Conservation (phyloP, 179 eudicot genomes). For the Drosera spatulata region DNA sequence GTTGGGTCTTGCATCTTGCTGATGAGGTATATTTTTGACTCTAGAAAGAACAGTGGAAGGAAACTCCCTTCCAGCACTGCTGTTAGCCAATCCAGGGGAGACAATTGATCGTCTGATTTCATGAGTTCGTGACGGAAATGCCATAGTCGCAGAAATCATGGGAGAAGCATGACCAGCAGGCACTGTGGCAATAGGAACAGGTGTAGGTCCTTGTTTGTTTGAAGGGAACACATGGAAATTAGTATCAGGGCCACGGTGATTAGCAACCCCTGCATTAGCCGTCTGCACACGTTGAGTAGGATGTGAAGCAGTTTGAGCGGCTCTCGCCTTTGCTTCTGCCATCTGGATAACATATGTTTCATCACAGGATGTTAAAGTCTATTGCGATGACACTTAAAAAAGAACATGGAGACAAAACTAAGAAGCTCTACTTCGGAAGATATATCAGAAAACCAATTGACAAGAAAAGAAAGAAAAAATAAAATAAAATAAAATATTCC, state of each 20-base stretch:
- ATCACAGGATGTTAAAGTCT: neutral
- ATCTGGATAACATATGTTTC: constrained; percentile 31
- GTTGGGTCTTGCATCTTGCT: constrained; percentile 49
- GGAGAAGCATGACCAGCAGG: constrained; percentile 28
- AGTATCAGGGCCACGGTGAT: constrained; percentile 25
- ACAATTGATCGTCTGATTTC: constrained; percentile 36
- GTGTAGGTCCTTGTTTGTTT: constrained; percentile 38
- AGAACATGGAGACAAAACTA: neutral
- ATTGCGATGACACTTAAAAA: neutral
- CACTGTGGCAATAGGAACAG: constrained; percentile 34
- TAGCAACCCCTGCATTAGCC: constrained; percentile 10
- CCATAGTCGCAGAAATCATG: constrained; percentile 35
- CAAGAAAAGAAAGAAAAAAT: too few relatives aligned
- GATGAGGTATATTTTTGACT: constrained; percentile 22
- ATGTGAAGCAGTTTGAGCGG: constrained; percentile 25
- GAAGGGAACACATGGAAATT: constrained; percentile 26
- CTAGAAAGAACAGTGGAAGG: constrained; percentile 27
- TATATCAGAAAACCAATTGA: neutral
- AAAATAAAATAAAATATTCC: too few relatives aligned
- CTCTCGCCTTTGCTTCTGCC: constrained; percentile 56
- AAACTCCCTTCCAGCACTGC: constrained; percentile 37
- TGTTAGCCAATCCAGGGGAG: constrained; percentile 34
- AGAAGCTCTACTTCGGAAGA: neutral
- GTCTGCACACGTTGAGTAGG: constrained; percentile 45
- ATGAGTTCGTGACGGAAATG: constrained; percentile 46